Base-by-base conservation (phyloP, 331 rosid species). In the Malus hybrid region DNA sequence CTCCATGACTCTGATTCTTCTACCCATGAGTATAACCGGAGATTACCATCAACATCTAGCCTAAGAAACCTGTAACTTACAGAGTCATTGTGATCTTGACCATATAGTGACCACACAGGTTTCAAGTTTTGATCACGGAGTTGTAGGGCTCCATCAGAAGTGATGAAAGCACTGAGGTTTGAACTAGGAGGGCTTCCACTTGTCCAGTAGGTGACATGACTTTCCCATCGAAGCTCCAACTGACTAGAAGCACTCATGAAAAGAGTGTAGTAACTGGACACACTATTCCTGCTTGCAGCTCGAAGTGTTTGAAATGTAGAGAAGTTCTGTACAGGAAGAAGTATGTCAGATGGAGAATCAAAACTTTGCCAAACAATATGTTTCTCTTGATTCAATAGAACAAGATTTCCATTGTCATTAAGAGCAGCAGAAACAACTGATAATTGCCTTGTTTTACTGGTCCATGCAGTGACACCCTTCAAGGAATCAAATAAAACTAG, bases 41-140 rank as follows among this genome's bases (percentile, higher is more conserved):
- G 86, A 85, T 92, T 92, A n/a, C 97, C 97, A 79, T 92, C 97
- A 48, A 83, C 75, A 67, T 92, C 96, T 59, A 92, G 84, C 88
- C 92, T 85, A 56, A 92, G 91, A 82, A 82, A 92, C 7, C 93
- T 87, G 66, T 85, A 86, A 64, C 18, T 80, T 44, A 86, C 74
- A 5, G 86, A 77, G 63, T 87, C 93, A 71, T 86, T 83, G 74
- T 92, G 92, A 76, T 92, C 97, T 50, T 83, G 92, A 32, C 93
- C 92, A 64, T 85, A 88, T 28, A 82, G 84, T 16, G 88, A 86
- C 97, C 97, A 92, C 54, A 90, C 83, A 46, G 86, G 81, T 73
- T 76, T 80, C 34, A 48, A 72, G 50, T 67, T 75, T 60, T 71
- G 80, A 81, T 87, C 85, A 14, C 64, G 79, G 79, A 92, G 89